Base-by-base conservation (phyloP, 345 rosid species). In the Alliaria petiolata region DNA sequence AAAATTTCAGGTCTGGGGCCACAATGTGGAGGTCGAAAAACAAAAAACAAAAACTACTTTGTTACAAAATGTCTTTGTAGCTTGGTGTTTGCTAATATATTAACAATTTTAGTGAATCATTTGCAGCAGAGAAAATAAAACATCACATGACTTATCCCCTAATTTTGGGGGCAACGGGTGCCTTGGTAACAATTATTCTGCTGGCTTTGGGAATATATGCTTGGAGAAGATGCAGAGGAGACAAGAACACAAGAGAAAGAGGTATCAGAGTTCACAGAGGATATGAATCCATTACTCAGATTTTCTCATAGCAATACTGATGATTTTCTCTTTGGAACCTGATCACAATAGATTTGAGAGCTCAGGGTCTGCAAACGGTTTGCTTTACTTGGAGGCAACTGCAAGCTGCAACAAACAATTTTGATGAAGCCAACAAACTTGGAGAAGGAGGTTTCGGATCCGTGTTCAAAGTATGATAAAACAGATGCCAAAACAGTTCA, bases 371-470 rank as follows among this genome's bases (percentile, higher is more conserved):
- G 11, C 66, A 59, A 57, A 58, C 61, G 3, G 62, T 45, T 57
- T 65, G 60, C 44, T 74, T 74, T 51, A 68, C 50, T 34, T 62
- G 49, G 74, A 68, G 25, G 52, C 74, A 68, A 53, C 58, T 75
- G 19, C 65, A 69, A 53, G 50, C 49, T 33, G 79, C 70, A 50
- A 75, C 79, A 40, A 54, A 61, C 51, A 44, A 75, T 52, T 67
- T 68, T 68, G 65, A 62, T 53, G 14, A 33, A 50, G 57, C 33
- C 45, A 75, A 75, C 58, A 75, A 75, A 42, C 65, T 75, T 36
- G 79, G 79, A 52, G 79, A 74, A 66, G 78, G 78, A n/a, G 78
- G 78, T 36, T 74, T 74, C n/a, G 78, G 72, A 66, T 46, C 78
- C 0, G 78, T 74, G 17, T 74, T 55, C 67, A 74, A 57, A 51